Evolutionary conservation across 495 filamentous ascomycete species (phyloP), one percentile per base, ranked within the genome.

Genomic region (Aspergillus diversus): DNA sequence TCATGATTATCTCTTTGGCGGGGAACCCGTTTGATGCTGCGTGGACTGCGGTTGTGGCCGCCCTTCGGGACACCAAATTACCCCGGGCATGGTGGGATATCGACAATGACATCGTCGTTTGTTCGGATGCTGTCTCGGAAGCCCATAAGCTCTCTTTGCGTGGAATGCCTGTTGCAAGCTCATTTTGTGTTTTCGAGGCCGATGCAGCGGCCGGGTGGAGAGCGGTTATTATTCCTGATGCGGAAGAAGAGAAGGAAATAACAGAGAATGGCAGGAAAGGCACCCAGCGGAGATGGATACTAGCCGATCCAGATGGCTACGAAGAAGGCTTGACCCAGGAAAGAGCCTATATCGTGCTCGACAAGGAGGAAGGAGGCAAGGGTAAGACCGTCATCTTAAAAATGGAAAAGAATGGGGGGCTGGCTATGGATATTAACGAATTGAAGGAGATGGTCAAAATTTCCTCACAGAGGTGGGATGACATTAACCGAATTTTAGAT

Each of bases 11-110:
- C 57, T 94, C 92, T 0, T 84, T 96, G 13, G 93, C 96, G 55
- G 94, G 94, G 0, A 96, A 93, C 69, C 84, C 91, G 13, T 92
- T 98, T 66, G 93, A 98, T 64, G 90, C 89, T 3, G 91, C 91
- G 0, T 98, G 93, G 94, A 83, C 87, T 0, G 87, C 92, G 12
- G 82, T 97, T 5, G 65, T 97, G 39, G 89, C 92, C 21, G 95
- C 95, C n/a, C 76, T 99, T 55, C 80, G 81, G 31, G 85, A 94
- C 74, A 93, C 91, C 3, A 83, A 79, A 57, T 73, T 99, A n/a
- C 95, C 95, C 0, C 78, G 76, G 17, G 92, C 93, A 12, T 88
- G 86, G 76, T 98, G 91, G 91, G 93, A 98, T 77, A 77, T 83
- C 7, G 95, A 98, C 70, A 77, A 83, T 12, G 90, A 96, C 73